phyloP scores from a whole-genome alignment of 768 basidiomycete genomes.

The Suillus variegatus region DNA sequence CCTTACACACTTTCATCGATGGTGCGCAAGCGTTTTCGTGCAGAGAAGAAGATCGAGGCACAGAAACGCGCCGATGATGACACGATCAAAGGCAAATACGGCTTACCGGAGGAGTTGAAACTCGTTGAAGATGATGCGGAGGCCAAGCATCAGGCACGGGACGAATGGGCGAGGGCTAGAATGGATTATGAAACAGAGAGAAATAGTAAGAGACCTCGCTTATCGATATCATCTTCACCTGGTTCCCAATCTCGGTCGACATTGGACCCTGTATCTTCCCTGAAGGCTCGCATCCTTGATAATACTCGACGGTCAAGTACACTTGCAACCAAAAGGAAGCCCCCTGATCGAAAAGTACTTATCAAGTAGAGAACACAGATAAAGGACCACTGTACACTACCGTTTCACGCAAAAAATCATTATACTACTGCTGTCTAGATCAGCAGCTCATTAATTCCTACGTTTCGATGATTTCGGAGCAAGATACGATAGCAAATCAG shows the following conservation, averaged over 20 bases:
- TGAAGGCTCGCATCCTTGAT: constrained; percentile 58
- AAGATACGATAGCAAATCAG: constrained; percentile 55
- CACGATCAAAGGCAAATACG: constrained; percentile 71
- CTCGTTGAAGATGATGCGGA: constrained; percentile 69
- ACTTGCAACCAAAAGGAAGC: constrained; percentile 14
- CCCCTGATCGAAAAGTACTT: constrained; percentile 20
- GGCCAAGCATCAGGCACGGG: constrained; percentile 58
- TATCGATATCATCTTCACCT: constrained; percentile 31
- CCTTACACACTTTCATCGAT: constrained; percentile 80
- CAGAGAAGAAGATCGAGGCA: constrained; percentile 80
- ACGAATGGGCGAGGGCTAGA: constrained; percentile 59
- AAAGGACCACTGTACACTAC: constrained; percentile 6
- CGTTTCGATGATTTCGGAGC: constrained; percentile 28
- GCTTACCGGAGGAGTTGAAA: constrained; percentile 65
- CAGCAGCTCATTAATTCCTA: constrained; percentile 8
- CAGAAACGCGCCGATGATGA: constrained; percentile 72
- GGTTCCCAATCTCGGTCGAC: constrained; percentile 19
- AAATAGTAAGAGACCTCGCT: constrained; percentile 50
- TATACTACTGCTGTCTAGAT: constrained; percentile 4
- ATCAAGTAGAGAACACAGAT: constrained; percentile 11
- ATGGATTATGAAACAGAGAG: constrained; percentile 46
- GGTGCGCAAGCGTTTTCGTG: constrained; percentile 80
- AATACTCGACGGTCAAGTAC: constrained; percentile 48
- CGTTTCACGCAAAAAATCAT: background rate
- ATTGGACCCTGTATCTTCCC: constrained; percentile 35